Percentiles rank a stretch among this genome's conserved stretches.
These are phyloP conservation scores for Phtheirospermum japonicum DNA, from an alignment of 257 asterid species.

Conservation along the genomic window DNA sequence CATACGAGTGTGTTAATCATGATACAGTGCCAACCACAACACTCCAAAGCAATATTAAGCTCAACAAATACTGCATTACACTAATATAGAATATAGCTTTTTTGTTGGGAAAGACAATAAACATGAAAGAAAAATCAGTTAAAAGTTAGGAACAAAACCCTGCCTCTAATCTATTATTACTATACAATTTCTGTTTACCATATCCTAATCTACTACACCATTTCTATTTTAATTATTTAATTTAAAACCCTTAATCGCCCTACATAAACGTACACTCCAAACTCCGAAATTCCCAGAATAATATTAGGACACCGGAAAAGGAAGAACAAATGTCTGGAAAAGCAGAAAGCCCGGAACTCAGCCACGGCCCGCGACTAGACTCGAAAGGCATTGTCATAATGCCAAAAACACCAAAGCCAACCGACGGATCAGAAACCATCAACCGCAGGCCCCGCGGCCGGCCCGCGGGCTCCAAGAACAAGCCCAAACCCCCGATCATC, in stretches of 20 bases:
- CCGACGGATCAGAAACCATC: conserved; percentile 26
- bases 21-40: background rate
- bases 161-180: conserved; percentile 18
- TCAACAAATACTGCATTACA: background rate
- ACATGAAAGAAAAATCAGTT: conserved; percentile 66
- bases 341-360: conserved; percentile 34
- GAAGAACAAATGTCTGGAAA: conserved; percentile 49
- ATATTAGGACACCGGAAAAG: no score
- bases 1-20: background rate
- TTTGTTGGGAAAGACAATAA: conserved; percentile 57
- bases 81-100: background rate
- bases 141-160: conserved; percentile 59
- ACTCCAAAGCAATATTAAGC: background rate
- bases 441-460: conserved; percentile 76
- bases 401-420: conserved; percentile 23
- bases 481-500: conserved; percentile 90
- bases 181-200: conserved; percentile 10
- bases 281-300: background rate
- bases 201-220: conserved; percentile 50
- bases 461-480: conserved; percentile 92
- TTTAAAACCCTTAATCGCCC: conserved; percentile 11
- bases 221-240: background rate
- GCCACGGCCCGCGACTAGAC: conserved; percentile 17
- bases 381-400: conserved; percentile 30
- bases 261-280: conserved; percentile 37